A percentile compares a stretch with the other conserved stretches of the same genome.
phyloP scores from a whole-genome alignment of 257 asterid genomes.

The Cynanchum wilfordii region DNA sequence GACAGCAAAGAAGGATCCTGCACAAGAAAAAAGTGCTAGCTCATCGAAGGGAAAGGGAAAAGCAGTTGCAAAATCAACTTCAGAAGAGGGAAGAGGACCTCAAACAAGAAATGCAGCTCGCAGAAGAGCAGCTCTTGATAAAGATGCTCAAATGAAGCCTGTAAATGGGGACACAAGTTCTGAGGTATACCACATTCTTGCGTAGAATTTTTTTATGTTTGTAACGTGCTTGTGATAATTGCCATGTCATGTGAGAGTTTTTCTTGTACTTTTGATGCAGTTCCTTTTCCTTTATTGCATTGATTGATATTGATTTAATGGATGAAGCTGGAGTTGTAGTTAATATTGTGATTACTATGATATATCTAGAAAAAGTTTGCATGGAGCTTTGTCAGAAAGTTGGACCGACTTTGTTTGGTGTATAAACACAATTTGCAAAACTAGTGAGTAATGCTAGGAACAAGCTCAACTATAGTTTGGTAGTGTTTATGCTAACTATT shows the following conservation, averaged over 20 bases:
- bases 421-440: neutral
- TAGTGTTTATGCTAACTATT: neutral
- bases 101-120: slow-evolving; percentile 87
- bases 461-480: neutral
- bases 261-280: neutral
- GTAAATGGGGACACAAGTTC: slow-evolving; percentile 76
- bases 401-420: neutral
- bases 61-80: slow-evolving; percentile 70
- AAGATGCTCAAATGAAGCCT: slow-evolving; percentile 66
- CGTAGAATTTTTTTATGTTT: neutral
- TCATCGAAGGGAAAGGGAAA: slow-evolving; percentile 84
- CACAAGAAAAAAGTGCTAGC: slow-evolving; percentile 51
- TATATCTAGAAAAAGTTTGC: neutral
- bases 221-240: neutral
- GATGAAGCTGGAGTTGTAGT: neutral
- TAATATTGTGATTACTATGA: neutral
- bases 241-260: neutral
- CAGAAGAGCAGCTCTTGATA: slow-evolving; percentile 75
- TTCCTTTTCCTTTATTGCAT: neutral
- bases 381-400: neutral
- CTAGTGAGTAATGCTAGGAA: neutral
- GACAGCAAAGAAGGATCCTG: slow-evolving; percentile 49
- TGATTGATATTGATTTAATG: neutral
- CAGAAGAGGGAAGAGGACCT: slow-evolving; percentile 78
- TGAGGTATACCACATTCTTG: slow-evolving; percentile 50